phyloP scores from a whole-genome alignment of 106 monocot species.

The Dactylorhiza incarnata region DNA sequence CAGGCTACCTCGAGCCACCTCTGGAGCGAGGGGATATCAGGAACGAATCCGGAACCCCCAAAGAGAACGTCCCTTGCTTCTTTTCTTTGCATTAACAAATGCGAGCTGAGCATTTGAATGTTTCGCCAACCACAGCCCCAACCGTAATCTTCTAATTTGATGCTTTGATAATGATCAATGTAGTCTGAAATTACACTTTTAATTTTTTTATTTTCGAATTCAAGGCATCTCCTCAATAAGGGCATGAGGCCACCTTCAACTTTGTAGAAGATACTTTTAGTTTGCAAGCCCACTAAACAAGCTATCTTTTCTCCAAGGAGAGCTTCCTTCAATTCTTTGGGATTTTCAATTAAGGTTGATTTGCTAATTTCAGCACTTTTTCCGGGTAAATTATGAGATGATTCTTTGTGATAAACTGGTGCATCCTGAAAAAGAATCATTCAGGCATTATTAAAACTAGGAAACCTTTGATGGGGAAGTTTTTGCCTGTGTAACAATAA shows the following conservation, averaged over 20 bases:
- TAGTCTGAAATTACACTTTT: slow-evolving; percentile 59
- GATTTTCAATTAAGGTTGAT: slow-evolving; percentile 8
- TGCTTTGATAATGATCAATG: slow-evolving; percentile 79
- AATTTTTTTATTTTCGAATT: slow-evolving; percentile 33
- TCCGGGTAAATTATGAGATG: slow-evolving; percentile 11
- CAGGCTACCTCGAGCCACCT: slow-evolving; percentile 98
- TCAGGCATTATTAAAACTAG: neutral
- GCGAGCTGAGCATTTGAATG: slow-evolving; percentile 95
- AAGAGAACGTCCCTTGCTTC: slow-evolving; percentile 65
- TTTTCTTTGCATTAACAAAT: slow-evolving; percentile 59
- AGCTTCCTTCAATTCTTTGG: slow-evolving; percentile 5
- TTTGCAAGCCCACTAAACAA: slow-evolving; percentile 39
- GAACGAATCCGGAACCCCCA: slow-evolving; percentile 89
- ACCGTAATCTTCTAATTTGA: slow-evolving; percentile 56
- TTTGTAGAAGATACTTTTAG: slow-evolving; percentile 36
- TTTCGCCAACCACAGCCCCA: slow-evolving; percentile 99
- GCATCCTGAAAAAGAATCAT: slow-evolving; percentile 32
- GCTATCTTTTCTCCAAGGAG: slow-evolving; percentile 26
- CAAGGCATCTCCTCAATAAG: slow-evolving; percentile 60
- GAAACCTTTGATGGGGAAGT: neutral
- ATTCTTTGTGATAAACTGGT: neutral
- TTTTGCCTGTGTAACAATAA: neutral
- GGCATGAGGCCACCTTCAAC: slow-evolving; percentile 67
- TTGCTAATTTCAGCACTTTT: slow-evolving; percentile 19
- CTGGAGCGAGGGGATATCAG: slow-evolving; percentile 83